Evolutionary conservation across 1,139 yeast species (phyloP), one percentile per base, ranked within the genome.

Genomic region (Pichia sp.): DNA sequence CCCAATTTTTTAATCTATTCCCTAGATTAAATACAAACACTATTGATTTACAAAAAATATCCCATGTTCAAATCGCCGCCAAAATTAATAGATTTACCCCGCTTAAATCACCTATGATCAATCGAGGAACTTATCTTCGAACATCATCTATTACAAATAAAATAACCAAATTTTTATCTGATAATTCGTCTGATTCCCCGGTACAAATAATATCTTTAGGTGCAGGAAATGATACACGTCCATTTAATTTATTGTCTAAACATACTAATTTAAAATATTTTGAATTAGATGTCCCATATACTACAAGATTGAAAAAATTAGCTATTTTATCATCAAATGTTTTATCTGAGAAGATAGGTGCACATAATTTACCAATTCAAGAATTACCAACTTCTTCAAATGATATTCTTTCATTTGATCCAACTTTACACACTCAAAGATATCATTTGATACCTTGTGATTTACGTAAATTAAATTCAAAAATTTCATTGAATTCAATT

Each of bases 141-240:
- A 81, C 91, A 0, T 57, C 56, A 14, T 69, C 81, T 18, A 76
- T 91, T 24, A 82, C 85, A 53, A 37, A 54, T 14, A 62, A 83
- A 1, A 61, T 86, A 1, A 64, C 68, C 1, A 55, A 60, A 27
- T 86, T 84, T 51, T 48, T 84, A 46, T 2, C 52, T 49, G 10
- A 34, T 45, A 2, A 65, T 74, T 34, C 95, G 86, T 56, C 74
- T 89, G 4, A 46, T 2, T 51, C 50, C 6, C 38, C 48, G 2
- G 64, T 76, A 36, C 95, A 88, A 57, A 74, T 91, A 10, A 63
- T 91, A 0, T 87, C 93, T 5, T 62, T 91, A 19, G 98, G 98
- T 0, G 86, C 96, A n/a, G 98, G 98, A 1, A 84, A 94, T n/a
- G 98, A 91, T 60, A 80, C 96, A 1, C 63, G 97, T 45, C 71